A percentile compares a stretch with the other conserved stretches of the same genome.
phyloP scores from a whole-genome alignment of 2,329 filamentous ascomycete genomes.

The Colletotrichum liaoningense region DNA sequence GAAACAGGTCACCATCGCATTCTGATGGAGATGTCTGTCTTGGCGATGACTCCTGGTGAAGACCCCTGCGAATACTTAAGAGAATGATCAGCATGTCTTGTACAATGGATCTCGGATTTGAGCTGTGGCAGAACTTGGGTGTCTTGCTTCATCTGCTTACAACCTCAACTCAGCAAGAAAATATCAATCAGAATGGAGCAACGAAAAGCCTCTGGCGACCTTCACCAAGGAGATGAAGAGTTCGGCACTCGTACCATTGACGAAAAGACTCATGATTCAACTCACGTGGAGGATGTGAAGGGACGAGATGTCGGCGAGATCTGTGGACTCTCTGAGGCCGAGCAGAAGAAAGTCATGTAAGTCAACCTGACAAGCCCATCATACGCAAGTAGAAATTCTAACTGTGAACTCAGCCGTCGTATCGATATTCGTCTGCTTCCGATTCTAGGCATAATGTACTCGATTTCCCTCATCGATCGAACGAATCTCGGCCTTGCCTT shows the following conservation, averaged over 20 bases:
- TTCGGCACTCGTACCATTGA: neutral
- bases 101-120: neutral
- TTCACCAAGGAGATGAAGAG: neutral
- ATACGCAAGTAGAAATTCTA: neutral
- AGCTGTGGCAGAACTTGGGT: neutral
- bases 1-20: neutral
- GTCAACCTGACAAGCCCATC: neutral
- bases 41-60: neutral
- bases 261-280: neutral
- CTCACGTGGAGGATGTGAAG: neutral
- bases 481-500: conserved; percentile 33
- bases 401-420: conserved; percentile 8
- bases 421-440: conserved; percentile 52
- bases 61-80: neutral
- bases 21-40: neutral
- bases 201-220: neutral
- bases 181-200: neutral
- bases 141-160: neutral
- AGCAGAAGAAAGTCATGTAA: neutral
- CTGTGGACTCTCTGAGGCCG: neutral
- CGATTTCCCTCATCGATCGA: conserved; percentile 38
- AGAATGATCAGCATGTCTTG: neutral
- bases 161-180: neutral
- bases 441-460: conserved; percentile 43
- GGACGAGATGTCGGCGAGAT: neutral